Percentiles rank a stretch among this genome's conserved stretches.
Evolutionary conservation across 73 alveolate species (phyloP).

Genomic region (Durusdinium trenchii): DNA sequence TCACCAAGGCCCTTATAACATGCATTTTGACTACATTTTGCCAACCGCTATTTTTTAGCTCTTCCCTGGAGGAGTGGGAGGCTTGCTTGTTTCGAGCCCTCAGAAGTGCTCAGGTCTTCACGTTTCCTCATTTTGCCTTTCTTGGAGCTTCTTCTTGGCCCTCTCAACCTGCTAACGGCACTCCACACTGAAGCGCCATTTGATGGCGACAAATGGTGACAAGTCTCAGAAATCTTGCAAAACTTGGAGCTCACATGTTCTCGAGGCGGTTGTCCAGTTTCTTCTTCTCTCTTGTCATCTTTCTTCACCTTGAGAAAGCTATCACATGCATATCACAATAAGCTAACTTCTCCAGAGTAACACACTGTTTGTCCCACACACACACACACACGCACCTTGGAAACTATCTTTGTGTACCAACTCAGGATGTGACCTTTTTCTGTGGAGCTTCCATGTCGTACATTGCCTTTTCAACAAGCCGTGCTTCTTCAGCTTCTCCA

Average conservation of each 20-base stretch:
- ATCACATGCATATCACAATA: neutral
- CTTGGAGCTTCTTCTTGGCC: constrained; percentile 59
- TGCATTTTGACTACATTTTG: neutral
- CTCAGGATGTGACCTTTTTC: constrained; percentile 22
- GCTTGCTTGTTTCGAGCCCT: too few species aligned
- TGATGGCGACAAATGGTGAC: neutral
- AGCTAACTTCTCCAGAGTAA: too few species aligned
- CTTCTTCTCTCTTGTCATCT: constrained; percentile 37
- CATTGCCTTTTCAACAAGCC: constrained; percentile 62
- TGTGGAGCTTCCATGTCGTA: constrained; percentile 35
- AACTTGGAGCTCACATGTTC: constrained; percentile 5
- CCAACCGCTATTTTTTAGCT: neutral
- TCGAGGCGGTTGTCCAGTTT: constrained; percentile 60
- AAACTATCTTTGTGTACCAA: neutral
- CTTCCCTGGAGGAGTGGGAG: neutral
- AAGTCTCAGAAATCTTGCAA: neutral
- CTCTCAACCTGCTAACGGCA: constrained; percentile 41
- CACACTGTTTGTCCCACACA: too few species aligned
- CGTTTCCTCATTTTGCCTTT: constrained; percentile 27
- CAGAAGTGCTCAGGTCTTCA: neutral
- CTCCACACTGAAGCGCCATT: too few species aligned
- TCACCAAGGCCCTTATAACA: too few species aligned
- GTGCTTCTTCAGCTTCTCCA: constrained; percentile 69
- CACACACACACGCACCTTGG: too few species aligned
- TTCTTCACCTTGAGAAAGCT: constrained; percentile 6